Percentiles rank a stretch among this genome's conserved stretches.
Evolutionary conservation across 768 basidiomycete genomes (phyloP).

Genomic region (Lactifluus hygrophoroides): DNA sequence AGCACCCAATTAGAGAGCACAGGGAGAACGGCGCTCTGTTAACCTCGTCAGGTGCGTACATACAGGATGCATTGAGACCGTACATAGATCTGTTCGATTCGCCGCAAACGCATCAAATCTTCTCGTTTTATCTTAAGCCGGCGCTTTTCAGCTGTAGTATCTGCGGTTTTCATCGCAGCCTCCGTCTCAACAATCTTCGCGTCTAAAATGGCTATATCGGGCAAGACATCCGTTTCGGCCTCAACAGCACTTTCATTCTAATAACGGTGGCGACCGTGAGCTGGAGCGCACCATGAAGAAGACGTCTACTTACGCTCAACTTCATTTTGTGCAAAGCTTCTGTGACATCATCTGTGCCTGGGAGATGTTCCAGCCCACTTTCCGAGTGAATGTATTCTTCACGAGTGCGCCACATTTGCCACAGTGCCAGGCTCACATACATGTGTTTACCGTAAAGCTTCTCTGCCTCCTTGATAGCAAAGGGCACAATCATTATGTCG

Average conservation of each 20-base stretch:
- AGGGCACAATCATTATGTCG: conserved; percentile 73
- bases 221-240: conserved; percentile 55
- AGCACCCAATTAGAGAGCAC: conserved; percentile 85
- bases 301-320: conserved; percentile 22
- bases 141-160: conserved; percentile 44
- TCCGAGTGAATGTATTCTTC: conserved; percentile 94
- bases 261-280: conserved; percentile 3
- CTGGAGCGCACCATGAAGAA: background rate
- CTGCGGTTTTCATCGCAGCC: conserved; percentile 40
- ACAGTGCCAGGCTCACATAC: conserved; percentile 79
- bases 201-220: conserved; percentile 65
- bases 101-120: conserved; percentile 78
- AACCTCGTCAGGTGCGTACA: background rate
- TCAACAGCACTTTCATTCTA: conserved; percentile 24
- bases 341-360: conserved; percentile 52
- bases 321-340: conserved; percentile 32
- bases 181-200: conserved; percentile 65
- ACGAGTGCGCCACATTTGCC: conserved; percentile 92
- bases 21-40: conserved; percentile 74
- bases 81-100: conserved; percentile 93
- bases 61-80: conserved; percentile 24
- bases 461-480: conserved; percentile 94
- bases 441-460: conserved; percentile 82
- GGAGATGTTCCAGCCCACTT: conserved; percentile 79
- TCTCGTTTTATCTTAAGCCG: conserved; percentile 61